Conservation (phyloP, 768 basidiomycete genomes). For the Amanita inopinata region DNA sequence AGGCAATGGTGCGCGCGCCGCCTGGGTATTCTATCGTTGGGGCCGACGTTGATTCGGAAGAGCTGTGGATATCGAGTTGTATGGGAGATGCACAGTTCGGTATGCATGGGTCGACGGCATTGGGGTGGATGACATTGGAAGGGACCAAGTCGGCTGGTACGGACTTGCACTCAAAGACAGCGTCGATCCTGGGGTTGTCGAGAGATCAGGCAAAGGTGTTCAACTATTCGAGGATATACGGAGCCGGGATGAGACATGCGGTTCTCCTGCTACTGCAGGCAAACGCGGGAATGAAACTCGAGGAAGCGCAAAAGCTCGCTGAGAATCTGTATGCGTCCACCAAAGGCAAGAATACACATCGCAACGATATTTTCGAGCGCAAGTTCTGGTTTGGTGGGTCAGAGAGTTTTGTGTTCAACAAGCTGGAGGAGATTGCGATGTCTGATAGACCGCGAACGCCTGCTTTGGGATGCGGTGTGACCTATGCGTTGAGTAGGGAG, state of each 20-base stretch:
- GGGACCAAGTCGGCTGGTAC: constrained; percentile 93
- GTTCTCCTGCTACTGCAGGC: constrained; percentile 79
- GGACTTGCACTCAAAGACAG: constrained; percentile 95
- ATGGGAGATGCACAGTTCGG: constrained; percentile 99
- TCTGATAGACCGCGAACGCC: constrained; percentile 85
- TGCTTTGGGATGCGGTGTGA: constrained; percentile 89
- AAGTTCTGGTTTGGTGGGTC: constrained; percentile 97
- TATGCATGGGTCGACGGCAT: constrained; percentile 88
- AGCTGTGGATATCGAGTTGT: constrained; percentile 96
- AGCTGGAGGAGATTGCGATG: constrained; percentile 88
- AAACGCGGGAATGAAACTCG: constrained; percentile 68
- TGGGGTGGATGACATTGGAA: constrained; percentile 99
- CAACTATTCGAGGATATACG: constrained; percentile 98
- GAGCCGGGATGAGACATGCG: constrained; percentile 95
- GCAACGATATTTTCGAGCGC: constrained; percentile 60
- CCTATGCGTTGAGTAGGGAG: constrained; percentile 84
- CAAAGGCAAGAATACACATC: constrained; percentile 84
- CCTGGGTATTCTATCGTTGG: constrained; percentile 91
- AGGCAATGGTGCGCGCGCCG: constrained; percentile 95
- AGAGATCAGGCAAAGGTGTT: constrained; percentile 96
- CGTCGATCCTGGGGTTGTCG: constrained; percentile 83
- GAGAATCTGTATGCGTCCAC: constrained; percentile 84
- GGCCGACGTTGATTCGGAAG: constrained; percentile 97
- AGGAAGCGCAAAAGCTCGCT: constrained; percentile 73
- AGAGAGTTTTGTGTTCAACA: constrained; percentile 96